Conservation (phyloP, 768 basidiomycete genomes). For the Agaricus blazei region DNA sequence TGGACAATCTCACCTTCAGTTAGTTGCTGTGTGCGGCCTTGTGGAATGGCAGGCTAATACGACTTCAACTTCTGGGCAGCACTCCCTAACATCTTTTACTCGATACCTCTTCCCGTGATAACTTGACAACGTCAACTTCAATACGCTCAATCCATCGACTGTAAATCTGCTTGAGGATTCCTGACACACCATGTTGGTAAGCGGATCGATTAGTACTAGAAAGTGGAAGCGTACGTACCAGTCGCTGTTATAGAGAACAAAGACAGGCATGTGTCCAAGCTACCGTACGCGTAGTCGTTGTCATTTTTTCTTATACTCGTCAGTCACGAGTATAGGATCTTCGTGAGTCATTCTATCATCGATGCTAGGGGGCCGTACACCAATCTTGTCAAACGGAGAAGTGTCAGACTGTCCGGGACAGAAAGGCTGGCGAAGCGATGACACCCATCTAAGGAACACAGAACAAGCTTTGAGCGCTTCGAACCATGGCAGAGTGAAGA, state of each 20-base stretch:
- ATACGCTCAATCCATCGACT: no score
- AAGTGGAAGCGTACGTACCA: conserved; percentile 48
- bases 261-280: conserved; percentile 94
- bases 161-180: conserved; percentile 48
- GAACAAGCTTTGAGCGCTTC: no score
- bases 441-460: no score
- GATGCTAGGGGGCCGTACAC: conserved; percentile 39
- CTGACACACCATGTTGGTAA: conserved; percentile 27
- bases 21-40: conserved; percentile 21
- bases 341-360: conserved; percentile 96
- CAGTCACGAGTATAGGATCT: conserved; percentile 91
- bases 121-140: conserved; percentile 82
- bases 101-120: conserved; percentile 37
- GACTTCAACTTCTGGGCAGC: no score
- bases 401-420: no score
- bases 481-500: no score
- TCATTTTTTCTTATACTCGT: conserved; percentile 98
- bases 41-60: conserved; percentile 78
- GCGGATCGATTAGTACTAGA: not conserved
- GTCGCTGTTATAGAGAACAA: conserved; percentile 94
- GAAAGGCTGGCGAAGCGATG: no score
- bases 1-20: no score
- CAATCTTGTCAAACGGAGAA: no score
- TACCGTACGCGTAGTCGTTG: conserved; percentile 95
- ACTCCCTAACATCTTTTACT: no score